Evolutionary conservation across 257 asterid species (phyloP).

Genomic region (Vinca minor): DNA sequence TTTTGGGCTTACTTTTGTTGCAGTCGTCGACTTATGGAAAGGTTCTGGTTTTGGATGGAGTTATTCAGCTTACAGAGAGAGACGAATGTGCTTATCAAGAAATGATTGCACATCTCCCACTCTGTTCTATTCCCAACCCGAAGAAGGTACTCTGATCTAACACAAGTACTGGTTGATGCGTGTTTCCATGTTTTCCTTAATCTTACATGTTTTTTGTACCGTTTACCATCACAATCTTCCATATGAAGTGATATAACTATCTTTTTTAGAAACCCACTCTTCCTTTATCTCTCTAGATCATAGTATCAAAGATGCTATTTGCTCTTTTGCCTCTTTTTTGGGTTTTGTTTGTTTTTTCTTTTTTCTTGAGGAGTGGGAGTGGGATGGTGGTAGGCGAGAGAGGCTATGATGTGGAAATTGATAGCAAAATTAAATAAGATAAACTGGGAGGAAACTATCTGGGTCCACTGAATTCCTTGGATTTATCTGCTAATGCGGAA

Average conservation of each 20-base stretch:
- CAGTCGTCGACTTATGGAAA: slow-evolving; percentile 92
- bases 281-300: neutral
- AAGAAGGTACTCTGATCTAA: slow-evolving; percentile 46
- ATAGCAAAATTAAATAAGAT: neutral
- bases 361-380: too few relatives aligned
- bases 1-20: slow-evolving; percentile 24
- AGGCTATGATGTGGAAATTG: too few relatives aligned
- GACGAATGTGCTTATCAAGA: slow-evolving; percentile 99
- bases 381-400: too few relatives aligned
- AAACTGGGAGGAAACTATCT: neutral
- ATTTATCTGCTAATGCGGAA: neutral
- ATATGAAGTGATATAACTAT: neutral
- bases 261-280: neutral
- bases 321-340: neutral
- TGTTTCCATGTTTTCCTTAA: neutral
- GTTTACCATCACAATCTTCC: neutral
- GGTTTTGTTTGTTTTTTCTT: too few relatives aligned
- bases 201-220: neutral
- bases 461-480: neutral
- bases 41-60: slow-evolving; percentile 97
- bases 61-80: slow-evolving; percentile 92
- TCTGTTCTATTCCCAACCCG: slow-evolving; percentile 81
- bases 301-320: neutral
- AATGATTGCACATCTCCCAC: slow-evolving; percentile 95
- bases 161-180: neutral